Evolutionary conservation across 495 filamentous ascomycete genomes (phyloP).

Genomic region (Aeminium ludgeri): DNA sequence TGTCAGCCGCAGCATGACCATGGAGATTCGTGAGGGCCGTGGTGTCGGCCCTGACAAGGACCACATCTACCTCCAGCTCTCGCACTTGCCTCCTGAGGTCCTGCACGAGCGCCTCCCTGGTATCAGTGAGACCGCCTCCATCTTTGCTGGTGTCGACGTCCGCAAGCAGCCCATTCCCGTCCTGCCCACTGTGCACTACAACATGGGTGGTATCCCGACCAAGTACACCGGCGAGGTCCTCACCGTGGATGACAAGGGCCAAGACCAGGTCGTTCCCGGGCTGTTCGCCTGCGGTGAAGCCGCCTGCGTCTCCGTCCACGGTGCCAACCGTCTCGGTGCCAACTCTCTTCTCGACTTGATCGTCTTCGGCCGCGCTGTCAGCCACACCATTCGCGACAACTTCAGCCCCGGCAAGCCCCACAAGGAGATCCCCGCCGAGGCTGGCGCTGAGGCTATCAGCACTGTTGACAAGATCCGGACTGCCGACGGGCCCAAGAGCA

Average conservation of each 20-base stretch:
- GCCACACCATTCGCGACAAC: slow-evolving; percentile 85
- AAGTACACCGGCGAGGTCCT: slow-evolving; percentile 94
- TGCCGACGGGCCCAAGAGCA: slow-evolving; percentile 66
- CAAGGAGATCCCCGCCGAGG: slow-evolving; percentile 59
- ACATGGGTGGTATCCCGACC: slow-evolving; percentile 98
- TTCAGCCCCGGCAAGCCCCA: slow-evolving; percentile 62
- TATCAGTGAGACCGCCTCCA: slow-evolving; percentile 95
- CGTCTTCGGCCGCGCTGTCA: slow-evolving; percentile 92
- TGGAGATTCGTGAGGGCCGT: slow-evolving; percentile 94
- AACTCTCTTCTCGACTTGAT: slow-evolving; percentile 95
- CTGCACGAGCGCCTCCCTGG: slow-evolving; percentile 92
- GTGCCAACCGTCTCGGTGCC: slow-evolving; percentile 91
- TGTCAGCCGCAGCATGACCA: slow-evolving; percentile 90
- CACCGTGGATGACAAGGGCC: slow-evolving; percentile 60
- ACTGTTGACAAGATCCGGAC: slow-evolving; percentile 69
- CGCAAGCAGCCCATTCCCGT: slow-evolving; percentile 94
- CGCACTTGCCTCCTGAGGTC: slow-evolving; percentile 76
- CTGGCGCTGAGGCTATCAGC: slow-evolving; percentile 70
- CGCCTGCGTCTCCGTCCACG: slow-evolving; percentile 96
- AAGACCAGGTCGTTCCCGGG: slow-evolving; percentile 86
- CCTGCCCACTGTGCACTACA: slow-evolving; percentile 95
- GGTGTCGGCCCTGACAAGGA: slow-evolving; percentile 94
- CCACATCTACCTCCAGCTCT: slow-evolving; percentile 94
- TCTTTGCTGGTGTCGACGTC: slow-evolving; percentile 95
- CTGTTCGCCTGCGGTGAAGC: slow-evolving; percentile 94